phyloP scores from a whole-genome alignment of 768 basidiomycete species.

The Termitomyces sp. region DNA sequence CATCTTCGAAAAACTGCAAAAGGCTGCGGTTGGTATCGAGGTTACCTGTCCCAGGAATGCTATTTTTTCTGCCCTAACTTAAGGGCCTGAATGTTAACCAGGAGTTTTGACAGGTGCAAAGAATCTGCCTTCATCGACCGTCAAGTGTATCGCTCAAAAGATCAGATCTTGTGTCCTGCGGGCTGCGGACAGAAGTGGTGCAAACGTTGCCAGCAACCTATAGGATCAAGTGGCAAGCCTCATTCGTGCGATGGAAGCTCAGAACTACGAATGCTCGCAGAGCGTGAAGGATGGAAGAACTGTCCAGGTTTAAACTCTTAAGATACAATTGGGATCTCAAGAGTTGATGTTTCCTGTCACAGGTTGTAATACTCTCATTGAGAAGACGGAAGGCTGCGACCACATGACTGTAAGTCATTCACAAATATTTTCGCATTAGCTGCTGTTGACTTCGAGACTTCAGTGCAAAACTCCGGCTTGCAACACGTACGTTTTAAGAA shows the following conservation, averaged over 20 bases:
- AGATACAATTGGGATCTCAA: neutral
- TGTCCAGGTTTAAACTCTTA: conserved; percentile 40
- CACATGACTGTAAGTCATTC: conserved; percentile 47
- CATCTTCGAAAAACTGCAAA: conserved; percentile 41
- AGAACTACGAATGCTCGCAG: conserved; percentile 50
- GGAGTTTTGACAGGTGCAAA: conserved; percentile 35
- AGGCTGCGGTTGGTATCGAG: conserved; percentile 32
- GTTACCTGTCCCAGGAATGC: conserved; percentile 48
- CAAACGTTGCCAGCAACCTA: conserved; percentile 46
- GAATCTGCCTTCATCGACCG: conserved; percentile 46
- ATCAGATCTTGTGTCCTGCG: conserved; percentile 44
- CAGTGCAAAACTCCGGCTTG: conserved; percentile 55
- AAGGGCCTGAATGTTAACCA: neutral
- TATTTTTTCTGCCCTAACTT: neutral
- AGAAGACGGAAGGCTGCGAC: conserved; percentile 48
- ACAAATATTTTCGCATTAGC: neutral
- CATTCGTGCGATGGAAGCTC: conserved; percentile 55
- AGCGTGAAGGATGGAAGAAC: conserved; percentile 53
- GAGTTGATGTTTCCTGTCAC: conserved; percentile 5
- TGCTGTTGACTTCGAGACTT: neutral
- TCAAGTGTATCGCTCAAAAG: conserved; percentile 33
- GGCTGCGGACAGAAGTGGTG: conserved; percentile 54
- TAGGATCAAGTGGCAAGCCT: conserved; percentile 16
- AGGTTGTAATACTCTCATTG: conserved; percentile 46
- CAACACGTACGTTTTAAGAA: conserved; percentile 31